Conservation (phyloP, 2,329 filamentous ascomycete genomes). For the Neophaeococcomyces aloes region DNA sequence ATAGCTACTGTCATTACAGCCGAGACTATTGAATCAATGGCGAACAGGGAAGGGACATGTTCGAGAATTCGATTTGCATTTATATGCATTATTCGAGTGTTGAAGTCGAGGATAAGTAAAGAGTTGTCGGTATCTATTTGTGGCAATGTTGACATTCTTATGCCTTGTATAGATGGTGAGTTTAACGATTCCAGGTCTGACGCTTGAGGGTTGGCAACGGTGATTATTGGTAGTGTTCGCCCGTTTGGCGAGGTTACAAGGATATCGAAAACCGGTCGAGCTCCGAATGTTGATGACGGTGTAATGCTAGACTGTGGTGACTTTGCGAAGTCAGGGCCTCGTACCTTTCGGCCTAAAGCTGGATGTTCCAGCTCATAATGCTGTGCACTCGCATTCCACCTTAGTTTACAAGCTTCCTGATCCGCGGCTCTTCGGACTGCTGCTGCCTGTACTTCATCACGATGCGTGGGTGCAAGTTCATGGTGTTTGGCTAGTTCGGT, state of each 20-base stretch:
- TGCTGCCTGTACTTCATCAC: constrained; percentile 33
- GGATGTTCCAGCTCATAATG: constrained; percentile 40
- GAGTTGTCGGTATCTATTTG: constrained; percentile 29
- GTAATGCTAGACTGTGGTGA: constrained; percentile 7
- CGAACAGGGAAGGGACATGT: constrained; percentile 37
- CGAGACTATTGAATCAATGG: constrained; percentile 38
- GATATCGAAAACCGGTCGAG: constrained; percentile 29
- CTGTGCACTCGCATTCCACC: constrained; percentile 32
- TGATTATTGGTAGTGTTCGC: constrained; percentile 28
- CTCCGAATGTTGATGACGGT: constrained; percentile 6
- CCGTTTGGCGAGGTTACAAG: constrained; percentile 27
- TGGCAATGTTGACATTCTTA: constrained; percentile 29
- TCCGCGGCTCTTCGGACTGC: constrained; percentile 35
- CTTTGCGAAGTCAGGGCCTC: constrained; percentile 9
- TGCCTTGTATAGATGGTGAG: constrained; percentile 14
- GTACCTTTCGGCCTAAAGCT: constrained; percentile 26
- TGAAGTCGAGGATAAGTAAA: constrained; percentile 35
- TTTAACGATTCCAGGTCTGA: constrained; percentile 26
- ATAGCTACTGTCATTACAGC: constrained; percentile 36
- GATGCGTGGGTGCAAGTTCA: constrained; percentile 30
- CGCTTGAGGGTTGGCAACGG: constrained; percentile 28
- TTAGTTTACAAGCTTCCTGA: constrained; percentile 37
- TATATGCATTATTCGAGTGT: constrained; percentile 29
- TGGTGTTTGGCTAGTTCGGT: constrained; percentile 31
- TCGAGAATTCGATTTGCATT: constrained; percentile 31